Conservation (phyloP, 345 rosid species). For the Eucalyptus fibrosa region DNA sequence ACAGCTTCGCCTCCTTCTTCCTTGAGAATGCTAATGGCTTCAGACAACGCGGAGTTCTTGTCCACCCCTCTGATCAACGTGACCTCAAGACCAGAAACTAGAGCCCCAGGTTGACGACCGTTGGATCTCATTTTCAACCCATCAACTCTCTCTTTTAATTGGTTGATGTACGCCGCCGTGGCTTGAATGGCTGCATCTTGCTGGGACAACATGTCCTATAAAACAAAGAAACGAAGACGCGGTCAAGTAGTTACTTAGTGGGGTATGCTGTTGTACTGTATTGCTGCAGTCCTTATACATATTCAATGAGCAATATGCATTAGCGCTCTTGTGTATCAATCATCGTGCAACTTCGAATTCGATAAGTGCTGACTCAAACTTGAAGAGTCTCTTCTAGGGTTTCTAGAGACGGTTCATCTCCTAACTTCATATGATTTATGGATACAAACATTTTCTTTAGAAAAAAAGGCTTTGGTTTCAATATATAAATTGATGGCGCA, state of each 20-base stretch:
- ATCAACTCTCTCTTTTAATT: constrained; percentile 21
- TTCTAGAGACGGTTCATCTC: not conserved
- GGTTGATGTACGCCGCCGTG: constrained; percentile 19
- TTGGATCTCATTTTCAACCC: not conserved
- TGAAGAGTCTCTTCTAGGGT: not conserved
- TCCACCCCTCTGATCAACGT: constrained; percentile 1
- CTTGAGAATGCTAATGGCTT: not conserved
- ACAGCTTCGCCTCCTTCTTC: constrained; percentile 16
- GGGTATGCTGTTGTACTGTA: not conserved
- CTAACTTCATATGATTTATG: not conserved
- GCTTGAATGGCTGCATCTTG: constrained; percentile 29
- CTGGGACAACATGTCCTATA: constrained; percentile 18
- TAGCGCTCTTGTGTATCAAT: not conserved
- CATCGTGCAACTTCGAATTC: not conserved
- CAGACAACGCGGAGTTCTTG: too few species aligned
- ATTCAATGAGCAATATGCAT: not conserved
- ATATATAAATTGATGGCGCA: not conserved
- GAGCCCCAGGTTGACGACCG: not conserved
- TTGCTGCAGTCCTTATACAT: not conserved
- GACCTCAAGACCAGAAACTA: not conserved
- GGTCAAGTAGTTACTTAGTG: not conserved
- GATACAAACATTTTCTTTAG: not conserved
- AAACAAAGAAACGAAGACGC: not conserved
- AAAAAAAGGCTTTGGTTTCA: not conserved
- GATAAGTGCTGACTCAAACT: not conserved